A percentile compares a stretch with the other conserved stretches of the same genome.
Evolutionary conservation across 129 eudicot genomes (phyloP).

Genomic region (Cynara cardunculus): DNA sequence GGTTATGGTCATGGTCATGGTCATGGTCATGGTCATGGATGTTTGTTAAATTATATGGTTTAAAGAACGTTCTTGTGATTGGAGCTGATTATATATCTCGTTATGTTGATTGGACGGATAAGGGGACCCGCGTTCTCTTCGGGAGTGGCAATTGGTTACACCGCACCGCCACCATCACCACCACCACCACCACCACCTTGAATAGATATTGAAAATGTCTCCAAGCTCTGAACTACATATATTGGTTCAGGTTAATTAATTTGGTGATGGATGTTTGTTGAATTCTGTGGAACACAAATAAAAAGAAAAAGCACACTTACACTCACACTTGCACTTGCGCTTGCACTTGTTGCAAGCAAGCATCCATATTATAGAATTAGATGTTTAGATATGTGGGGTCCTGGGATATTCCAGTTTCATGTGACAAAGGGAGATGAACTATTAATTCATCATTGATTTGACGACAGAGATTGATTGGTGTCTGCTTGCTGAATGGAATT

Average conservation of each 20-base stretch:
- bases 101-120: slow-evolving; percentile 83
- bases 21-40: too few relatives aligned
- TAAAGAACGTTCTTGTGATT: slow-evolving; percentile 64
- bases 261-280: too few relatives aligned
- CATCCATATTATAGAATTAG: background rate
- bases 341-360: background rate
- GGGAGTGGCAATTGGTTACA: slow-evolving; percentile 64
- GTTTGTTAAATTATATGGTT: too few relatives aligned
- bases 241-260: too few relatives aligned
- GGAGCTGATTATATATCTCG: slow-evolving; percentile 83
- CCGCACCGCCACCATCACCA: too few relatives aligned
- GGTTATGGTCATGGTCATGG: too few relatives aligned
- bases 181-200: background rate
- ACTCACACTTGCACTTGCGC: background rate
- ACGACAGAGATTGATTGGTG: slow-evolving; percentile 35
- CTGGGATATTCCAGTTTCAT: slow-evolving; percentile 17
- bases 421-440: slow-evolving; percentile 15
- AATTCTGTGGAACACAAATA: background rate
- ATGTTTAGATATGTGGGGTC: slow-evolving; percentile 16
- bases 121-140: slow-evolving; percentile 72
- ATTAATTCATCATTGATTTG: slow-evolving; percentile 13
- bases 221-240: background rate
- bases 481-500: slow-evolving; percentile 6
- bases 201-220: background rate
- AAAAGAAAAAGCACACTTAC: background rate